phyloP scores from a whole-genome alignment of 495 filamentous ascomycete genomes.

The Hypomontagnella submonticulosa region DNA sequence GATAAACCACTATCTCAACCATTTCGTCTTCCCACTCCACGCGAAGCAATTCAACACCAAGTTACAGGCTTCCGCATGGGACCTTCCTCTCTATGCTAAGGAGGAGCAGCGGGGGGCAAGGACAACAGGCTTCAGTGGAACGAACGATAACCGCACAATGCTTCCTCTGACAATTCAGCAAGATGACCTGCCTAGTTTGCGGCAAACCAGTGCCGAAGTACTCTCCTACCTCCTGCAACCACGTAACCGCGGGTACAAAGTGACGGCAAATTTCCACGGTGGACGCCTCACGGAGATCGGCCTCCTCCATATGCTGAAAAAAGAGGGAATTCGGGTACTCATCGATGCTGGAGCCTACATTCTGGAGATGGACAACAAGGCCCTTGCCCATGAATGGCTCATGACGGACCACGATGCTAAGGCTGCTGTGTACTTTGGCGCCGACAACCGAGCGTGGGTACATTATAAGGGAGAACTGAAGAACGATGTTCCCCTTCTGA shows the following conservation, averaged over 20 bases:
- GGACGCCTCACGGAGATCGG: constrained; percentile 50
- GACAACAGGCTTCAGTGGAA: constrained; percentile 67
- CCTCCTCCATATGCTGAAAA: constrained; percentile 49
- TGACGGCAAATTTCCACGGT: constrained; percentile 45
- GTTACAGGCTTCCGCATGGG: constrained; percentile 65
- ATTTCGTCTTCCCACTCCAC: constrained; percentile 64
- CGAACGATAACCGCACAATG: constrained; percentile 62
- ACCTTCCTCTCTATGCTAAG: constrained; percentile 55
- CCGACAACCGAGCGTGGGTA: constrained; percentile 57
- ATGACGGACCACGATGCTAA: constrained; percentile 46
- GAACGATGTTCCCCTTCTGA: constrained; percentile 48
- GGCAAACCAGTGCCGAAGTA: constrained; percentile 65
- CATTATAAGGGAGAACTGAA: constrained; percentile 51
- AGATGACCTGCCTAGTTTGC: constrained; percentile 58
- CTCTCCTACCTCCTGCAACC: constrained; percentile 60
- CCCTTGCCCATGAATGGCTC: constrained; percentile 62
- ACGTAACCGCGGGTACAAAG: constrained; percentile 55
- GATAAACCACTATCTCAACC: constrained; percentile 64
- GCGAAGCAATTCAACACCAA: constrained; percentile 65
- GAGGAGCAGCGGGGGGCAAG: constrained; percentile 21
- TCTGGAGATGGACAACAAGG: constrained; percentile 57
- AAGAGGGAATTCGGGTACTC: constrained; percentile 53
- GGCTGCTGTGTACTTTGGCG: constrained; percentile 51
- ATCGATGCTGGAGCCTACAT: constrained; percentile 66
- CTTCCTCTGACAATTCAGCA: constrained; percentile 65